A percentile compares a stretch with the other conserved stretches of the same genome.
Evolutionary conservation across 192 early-diverging fungal genomes (phyloP).

Genomic region (Phlyctochytrium planicorne): DNA sequence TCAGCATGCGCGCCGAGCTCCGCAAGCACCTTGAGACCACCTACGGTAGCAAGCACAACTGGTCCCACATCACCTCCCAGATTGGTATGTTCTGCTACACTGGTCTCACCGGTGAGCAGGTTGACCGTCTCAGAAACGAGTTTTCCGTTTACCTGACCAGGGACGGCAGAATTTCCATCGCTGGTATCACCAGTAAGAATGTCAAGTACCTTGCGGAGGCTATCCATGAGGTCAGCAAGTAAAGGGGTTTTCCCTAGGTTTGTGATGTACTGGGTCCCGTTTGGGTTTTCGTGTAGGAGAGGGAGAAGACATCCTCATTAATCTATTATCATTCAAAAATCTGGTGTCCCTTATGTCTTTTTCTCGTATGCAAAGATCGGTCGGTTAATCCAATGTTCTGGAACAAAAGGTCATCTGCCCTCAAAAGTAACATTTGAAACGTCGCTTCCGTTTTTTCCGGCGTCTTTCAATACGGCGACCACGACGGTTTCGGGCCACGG

Average conservation of each 20-base stretch:
- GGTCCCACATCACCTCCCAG: constrained; percentile 89
- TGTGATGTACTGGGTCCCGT: no score
- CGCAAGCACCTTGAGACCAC: constrained; percentile 78
- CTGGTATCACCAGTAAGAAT: constrained; percentile 89
- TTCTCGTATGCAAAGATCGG: no score
- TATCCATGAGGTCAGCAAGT: constrained; percentile 92
- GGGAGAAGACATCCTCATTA: no score
- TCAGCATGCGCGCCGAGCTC: constrained; percentile 81
- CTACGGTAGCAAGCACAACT: constrained; percentile 71
- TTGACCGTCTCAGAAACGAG: constrained; percentile 76
- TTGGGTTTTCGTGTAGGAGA: no score
- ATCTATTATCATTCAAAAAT: no score
- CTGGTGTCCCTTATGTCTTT: no score
- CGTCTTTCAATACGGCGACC: no score
- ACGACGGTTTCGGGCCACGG: no score
- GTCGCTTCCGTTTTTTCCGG: no score
- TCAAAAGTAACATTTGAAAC: no score
- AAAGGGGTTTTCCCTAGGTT: constrained; percentile 12
- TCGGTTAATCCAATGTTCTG: no score
- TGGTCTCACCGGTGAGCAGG: constrained; percentile 86
- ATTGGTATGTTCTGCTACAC: constrained; percentile 99
- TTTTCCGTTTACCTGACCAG: constrained; percentile 91
- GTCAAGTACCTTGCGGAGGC: constrained; percentile 96
- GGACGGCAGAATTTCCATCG: constrained; percentile 96
- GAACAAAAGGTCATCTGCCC: no score